phyloP scores from a whole-genome alignment of 192 early-diverging fungal genomes.

The Geranomyces variabilis region DNA sequence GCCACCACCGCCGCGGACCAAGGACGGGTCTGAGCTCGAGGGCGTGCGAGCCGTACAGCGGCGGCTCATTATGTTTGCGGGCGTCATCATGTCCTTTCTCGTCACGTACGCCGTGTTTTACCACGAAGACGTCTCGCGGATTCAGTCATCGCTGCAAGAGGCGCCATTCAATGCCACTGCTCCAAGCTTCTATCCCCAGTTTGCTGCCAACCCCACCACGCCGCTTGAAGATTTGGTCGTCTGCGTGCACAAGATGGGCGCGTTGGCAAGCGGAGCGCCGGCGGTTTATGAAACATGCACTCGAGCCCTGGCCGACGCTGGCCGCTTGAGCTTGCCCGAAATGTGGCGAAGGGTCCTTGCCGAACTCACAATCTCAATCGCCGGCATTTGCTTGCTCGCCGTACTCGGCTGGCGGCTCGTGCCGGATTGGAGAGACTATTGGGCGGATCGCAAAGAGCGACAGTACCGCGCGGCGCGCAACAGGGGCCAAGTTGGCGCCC shows the following conservation, averaged over 20 bases:
- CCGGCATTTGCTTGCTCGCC: neutral
- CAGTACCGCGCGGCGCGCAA: too few species aligned
- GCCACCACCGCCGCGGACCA: neutral
- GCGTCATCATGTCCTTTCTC: neutral
- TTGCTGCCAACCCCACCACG: neutral
- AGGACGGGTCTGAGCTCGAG: neutral
- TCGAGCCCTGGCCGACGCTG: neutral
- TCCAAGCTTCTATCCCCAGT: neutral
- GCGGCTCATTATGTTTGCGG: slow-evolving; percentile 9
- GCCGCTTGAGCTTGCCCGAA: neutral
- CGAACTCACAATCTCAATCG: slow-evolving; percentile 5
- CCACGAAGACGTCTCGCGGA: neutral
- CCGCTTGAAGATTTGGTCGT: slow-evolving; percentile 4
- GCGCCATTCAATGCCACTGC: neutral
- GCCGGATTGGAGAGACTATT: slow-evolving; percentile 11
- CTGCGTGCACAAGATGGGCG: neutral
- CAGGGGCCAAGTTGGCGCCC: neutral
- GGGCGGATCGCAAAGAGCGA: neutral
- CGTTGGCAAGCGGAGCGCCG: neutral
- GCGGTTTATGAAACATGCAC: neutral
- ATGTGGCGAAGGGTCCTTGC: slow-evolving; percentile 17
- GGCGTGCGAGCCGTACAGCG: slow-evolving; percentile 9
- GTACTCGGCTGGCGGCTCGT: slow-evolving; percentile 14
- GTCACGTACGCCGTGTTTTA: slow-evolving; percentile 12
- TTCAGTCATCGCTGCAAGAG: neutral